Evolutionary conservation across 345 rosid species (phyloP), one percentile per base, ranked within the genome.

Genomic region (Clarkia xantiana): DNA sequence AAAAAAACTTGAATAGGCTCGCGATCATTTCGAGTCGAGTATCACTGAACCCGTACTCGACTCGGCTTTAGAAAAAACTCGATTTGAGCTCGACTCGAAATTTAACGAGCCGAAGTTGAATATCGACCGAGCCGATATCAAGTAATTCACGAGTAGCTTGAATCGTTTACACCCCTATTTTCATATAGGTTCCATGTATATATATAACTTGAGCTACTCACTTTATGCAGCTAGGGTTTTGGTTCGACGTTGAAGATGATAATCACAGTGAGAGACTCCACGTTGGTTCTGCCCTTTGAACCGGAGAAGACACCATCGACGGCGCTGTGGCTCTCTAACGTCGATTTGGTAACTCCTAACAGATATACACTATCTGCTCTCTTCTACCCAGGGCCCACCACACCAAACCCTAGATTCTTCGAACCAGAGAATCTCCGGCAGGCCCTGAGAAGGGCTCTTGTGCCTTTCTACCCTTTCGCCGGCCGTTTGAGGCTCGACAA

Each of bases 391-490:
- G 80, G 90, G 11, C 67, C 73, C 0, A 78, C 78, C 3, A 63
- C 76, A 6, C 18, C 73, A 25, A 69, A 79, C 58, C 36, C 36
- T 29, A 29, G 36, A 5, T 90, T 80, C 76, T 86, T 86, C 41
- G 82, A 86, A 22, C 65, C 84, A 0, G 47, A 51, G 49, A 62
- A 73, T 34, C 64, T 90, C 57, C 83, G 81, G 71, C 77, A 62
- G 17, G 86, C 88, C 2, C 76, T 90, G 18, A 57, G 82, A 57
- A 83, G 73, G 76, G 88, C 86, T 4, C 74, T 90, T 8, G 80
- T 86, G 46, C 84, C 78, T 14, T 90, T 90, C 67, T 86, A 90
- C 64, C 98, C 98, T 9, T 83, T 90, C 96, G 96, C 94, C 1
- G 98, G 93, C 8, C 69, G 66, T 44, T 20, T 62, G 56, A 55